Base-by-base conservation (phyloP, 2,329 filamentous ascomycete species). In the Ophiostoma piceae region DNA sequence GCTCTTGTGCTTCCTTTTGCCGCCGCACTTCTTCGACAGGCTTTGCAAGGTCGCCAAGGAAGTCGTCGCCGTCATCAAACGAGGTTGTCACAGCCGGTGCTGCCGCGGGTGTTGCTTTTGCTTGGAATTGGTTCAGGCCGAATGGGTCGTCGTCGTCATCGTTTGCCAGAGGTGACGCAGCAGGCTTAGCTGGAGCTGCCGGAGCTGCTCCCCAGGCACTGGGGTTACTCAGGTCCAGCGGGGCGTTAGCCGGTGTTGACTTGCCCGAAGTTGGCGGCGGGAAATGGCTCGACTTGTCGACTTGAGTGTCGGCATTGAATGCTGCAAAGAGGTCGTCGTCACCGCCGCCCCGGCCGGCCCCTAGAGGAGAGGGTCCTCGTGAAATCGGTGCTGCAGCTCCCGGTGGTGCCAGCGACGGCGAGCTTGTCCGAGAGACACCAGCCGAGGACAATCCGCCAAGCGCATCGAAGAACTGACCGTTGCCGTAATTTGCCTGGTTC, bases 141-240 rank as follows among this genome's bases (percentile, higher is more conserved):
- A 98, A 97, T 1, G 93, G 92, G 76, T 97, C 92, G 76, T 96
- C 92, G 74, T 97, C 92, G 70, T 94, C 90, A 14, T 78, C 80
- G 72, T 19, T 74, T 96, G 92, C 51, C 22, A 57, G 70, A 94
- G 89, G 22, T 78, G 69, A 14, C 14, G 57, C 29, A 32, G 69
- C 64, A 35, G 80, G 77, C 69, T 80, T 74, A 32, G 65, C 11
- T 8, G 62, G 8, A 11, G 19, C 35, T 41, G 62, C 6, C 14
- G 65, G 0, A 7, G 37, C 37, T 47, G 65, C 22, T 26, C 76
- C 79, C 87, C 87, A 89, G 1, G 87, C 82, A 70, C 77, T 81
- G 1, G 87, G 84, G 69, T 82, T 81, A 69, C 80, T 82, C 66
- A 89, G 78, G 75, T 89, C 83, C 14, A 86, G 76, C 11, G 76